Conservation (phyloP, 345 rosid genomes). For the Geranium brycei region DNA sequence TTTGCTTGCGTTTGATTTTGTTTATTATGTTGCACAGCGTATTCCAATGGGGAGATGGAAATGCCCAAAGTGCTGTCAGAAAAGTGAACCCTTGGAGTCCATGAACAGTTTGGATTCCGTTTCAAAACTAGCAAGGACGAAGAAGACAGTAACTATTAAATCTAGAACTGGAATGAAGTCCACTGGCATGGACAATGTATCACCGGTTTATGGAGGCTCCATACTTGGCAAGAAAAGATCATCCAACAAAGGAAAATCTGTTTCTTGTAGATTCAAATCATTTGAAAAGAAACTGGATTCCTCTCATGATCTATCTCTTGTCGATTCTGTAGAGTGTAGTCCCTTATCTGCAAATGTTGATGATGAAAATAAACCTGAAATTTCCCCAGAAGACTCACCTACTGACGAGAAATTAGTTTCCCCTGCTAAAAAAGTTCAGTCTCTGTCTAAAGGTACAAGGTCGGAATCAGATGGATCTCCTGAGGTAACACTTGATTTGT, state of each 20-base stretch:
- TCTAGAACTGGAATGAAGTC: conserved; percentile 43
- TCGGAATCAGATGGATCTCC: conserved; percentile 29
- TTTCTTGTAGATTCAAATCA: conserved; percentile 29
- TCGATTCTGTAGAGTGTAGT: conserved; percentile 20
- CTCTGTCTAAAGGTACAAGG: conserved; percentile 25
- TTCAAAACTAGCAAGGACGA: conserved; percentile 82
- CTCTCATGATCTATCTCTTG: conserved; percentile 23
- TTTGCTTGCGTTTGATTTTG: conserved; percentile 4
- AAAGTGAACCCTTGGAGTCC: conserved; percentile 51
- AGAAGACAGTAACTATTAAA: conserved; percentile 42
- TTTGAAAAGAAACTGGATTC: conserved; percentile 40
- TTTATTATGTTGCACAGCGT: conserved; percentile 38
- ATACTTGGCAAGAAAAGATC: conserved; percentile 50
- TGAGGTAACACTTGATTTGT: conserved; percentile 31
- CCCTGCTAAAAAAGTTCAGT: conserved; percentile 24
- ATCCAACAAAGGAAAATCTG: conserved; percentile 57
- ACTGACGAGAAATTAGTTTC: conserved; percentile 17
- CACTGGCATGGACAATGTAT: conserved; percentile 40
- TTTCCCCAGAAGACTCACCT: conserved; percentile 28
- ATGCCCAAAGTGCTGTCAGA: conserved; percentile 70
- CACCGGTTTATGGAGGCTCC: conserved; percentile 60
- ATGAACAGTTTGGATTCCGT: conserved; percentile 49
- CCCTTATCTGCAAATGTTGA: conserved; percentile 29
- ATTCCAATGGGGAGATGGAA: conserved; percentile 95
- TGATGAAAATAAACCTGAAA: conserved; percentile 23